Evolutionary conservation across 768 basidiomycete species (phyloP).

Genomic region (Calocera cornea): DNA sequence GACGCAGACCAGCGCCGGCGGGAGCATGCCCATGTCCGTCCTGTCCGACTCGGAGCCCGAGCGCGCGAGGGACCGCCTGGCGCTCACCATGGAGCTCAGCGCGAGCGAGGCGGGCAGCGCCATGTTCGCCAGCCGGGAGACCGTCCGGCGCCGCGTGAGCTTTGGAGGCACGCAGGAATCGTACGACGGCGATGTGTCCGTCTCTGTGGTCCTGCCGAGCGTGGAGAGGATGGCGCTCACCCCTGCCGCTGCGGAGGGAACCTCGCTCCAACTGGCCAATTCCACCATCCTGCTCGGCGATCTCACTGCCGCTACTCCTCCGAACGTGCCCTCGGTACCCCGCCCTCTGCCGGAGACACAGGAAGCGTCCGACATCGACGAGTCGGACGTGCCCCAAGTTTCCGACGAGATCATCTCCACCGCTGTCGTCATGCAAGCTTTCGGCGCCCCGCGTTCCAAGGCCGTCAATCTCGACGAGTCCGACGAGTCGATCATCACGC

Average conservation of each 20-base stretch:
- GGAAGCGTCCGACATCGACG: not conserved
- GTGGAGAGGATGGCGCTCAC: not conserved
- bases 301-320: not conserved
- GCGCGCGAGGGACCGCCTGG: not conserved
- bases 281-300: not conserved
- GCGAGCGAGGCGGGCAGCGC: not conserved
- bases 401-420: not conserved
- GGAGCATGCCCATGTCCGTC: not conserved
- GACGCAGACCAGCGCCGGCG: not conserved
- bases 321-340: not conserved
- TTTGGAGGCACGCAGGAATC: not conserved
- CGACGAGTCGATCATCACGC: no score
- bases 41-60: constrained; percentile 2
- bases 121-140: not conserved
- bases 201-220: not conserved
- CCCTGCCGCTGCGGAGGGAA: not conserved
- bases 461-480: not conserved
- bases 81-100: not conserved
- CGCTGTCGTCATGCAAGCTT: not conserved
- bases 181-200: not conserved
- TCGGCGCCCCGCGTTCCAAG: not conserved
- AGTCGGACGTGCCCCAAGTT: not conserved
- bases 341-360: not conserved
- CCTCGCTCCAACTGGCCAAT: not conserved
- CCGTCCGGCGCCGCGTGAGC: not conserved